These are phyloP conservation scores for Ogataea kodamae DNA, from an alignment of 805 yeast species.

Conservation along the genomic window DNA sequence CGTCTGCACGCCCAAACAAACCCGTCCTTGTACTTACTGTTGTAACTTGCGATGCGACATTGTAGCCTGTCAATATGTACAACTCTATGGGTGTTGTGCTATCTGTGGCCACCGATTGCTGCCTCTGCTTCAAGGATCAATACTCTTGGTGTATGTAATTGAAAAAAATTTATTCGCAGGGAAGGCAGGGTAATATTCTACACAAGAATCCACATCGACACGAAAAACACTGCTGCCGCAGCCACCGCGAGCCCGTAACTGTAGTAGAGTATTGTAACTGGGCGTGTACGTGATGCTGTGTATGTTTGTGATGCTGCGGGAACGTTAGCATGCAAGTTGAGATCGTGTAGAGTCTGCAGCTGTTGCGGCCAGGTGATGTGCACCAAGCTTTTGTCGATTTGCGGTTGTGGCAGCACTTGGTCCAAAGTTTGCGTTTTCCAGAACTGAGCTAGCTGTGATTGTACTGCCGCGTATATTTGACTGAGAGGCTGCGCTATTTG, in stretches of 20 bases:
- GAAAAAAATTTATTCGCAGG: conserved; percentile 10
- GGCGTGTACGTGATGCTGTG: too few relatives aligned
- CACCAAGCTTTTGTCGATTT: conserved; percentile 1
- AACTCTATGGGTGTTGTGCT: conserved; percentile 3
- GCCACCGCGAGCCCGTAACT: conserved; percentile 3
- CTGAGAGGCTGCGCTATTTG: neutral
- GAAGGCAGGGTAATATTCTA: conserved; percentile 9
- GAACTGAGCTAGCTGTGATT: neutral
- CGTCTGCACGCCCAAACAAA: neutral
- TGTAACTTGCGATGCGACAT: conserved; percentile 40
- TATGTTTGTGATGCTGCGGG: too few relatives aligned
- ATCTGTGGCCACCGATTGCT: conserved; percentile 1
- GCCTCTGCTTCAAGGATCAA: conserved; percentile 4
- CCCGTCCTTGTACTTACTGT: conserved; percentile 27
- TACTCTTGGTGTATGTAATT: conserved; percentile 2
- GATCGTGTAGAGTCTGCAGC: too few relatives aligned
- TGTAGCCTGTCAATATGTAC: conserved; percentile 1
- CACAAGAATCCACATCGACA: too few relatives aligned
- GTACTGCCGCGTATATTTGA: neutral
- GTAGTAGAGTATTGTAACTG: conserved; percentile 6
- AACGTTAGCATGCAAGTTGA: too few relatives aligned
- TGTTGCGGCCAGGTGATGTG: too few relatives aligned
- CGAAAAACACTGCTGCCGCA: conserved; percentile 1
- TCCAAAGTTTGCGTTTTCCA: neutral
- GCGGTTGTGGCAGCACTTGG: neutral